A percentile compares a stretch with the other conserved stretches of the same genome.
phyloP scores from a whole-genome alignment of 1,284 basidiomycete genomes.

The Sporisorium reilianum region DNA sequence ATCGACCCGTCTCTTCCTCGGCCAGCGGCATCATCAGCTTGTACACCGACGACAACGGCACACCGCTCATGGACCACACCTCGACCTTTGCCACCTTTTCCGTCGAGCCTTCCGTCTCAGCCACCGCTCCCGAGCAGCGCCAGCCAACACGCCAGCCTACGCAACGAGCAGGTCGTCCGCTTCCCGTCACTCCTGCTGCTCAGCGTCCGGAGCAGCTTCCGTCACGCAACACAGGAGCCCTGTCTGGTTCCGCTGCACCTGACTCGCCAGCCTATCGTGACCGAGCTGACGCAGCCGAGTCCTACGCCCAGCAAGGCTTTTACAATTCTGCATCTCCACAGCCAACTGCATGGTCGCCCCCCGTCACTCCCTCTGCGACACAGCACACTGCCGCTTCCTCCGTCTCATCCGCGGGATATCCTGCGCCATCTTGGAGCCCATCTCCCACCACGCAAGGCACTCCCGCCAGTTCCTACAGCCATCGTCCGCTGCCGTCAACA shows the following conservation, averaged over 20 bases:
- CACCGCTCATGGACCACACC: slow-evolving; percentile 18
- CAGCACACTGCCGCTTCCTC: slow-evolving; percentile 23
- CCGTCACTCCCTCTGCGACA: slow-evolving; percentile 24
- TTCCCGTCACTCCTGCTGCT: slow-evolving; percentile 29
- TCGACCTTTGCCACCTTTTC: slow-evolving; percentile 12
- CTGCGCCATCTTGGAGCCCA: slow-evolving; percentile 41
- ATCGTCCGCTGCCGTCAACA: slow-evolving; percentile 40
- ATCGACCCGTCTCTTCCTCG: slow-evolving; percentile 43
- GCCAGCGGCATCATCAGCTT: slow-evolving; percentile 58
- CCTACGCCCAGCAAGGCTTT: slow-evolving; percentile 28
- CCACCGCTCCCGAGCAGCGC: slow-evolving; percentile 4
- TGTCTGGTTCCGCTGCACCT: slow-evolving; percentile 7
- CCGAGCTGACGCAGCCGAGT: slow-evolving; percentile 5
- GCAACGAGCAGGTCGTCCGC: slow-evolving; percentile 33
- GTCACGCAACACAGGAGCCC: slow-evolving; percentile 11
- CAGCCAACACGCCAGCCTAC: slow-evolving; percentile 16
- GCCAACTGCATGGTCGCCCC: slow-evolving; percentile 31
- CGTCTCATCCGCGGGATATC: slow-evolving; percentile 22
- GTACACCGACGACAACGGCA: slow-evolving; percentile 39
- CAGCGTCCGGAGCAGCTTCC: slow-evolving; percentile 10
- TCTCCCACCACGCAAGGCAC: slow-evolving; percentile 28
- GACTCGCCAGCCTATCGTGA: slow-evolving; percentile 15
- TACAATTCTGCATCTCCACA: slow-evolving; percentile 31
- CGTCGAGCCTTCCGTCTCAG: slow-evolving; percentile 4
- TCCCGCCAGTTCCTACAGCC: slow-evolving; percentile 29